These are phyloP conservation scores for Lepraria neglecta DNA, from an alignment of 495 filamentous ascomycete species.

Conservation along the genomic window DNA sequence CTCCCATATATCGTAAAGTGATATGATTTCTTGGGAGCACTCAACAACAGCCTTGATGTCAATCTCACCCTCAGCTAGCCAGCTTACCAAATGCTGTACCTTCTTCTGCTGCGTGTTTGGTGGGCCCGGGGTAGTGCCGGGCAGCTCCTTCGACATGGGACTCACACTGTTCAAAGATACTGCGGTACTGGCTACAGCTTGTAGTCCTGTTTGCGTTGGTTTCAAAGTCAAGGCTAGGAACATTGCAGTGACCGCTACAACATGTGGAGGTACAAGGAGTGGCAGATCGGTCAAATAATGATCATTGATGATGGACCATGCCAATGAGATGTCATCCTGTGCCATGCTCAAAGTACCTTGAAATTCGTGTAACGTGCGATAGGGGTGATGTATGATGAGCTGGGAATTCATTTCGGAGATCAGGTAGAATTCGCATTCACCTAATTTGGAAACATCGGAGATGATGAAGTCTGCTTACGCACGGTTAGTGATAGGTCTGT, in stretches of 20 bases:
- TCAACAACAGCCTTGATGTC: constrained; percentile 91
- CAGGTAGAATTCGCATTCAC: constrained; percentile 93
- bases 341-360: constrained; percentile 58
- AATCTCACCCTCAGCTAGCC: constrained; percentile 87
- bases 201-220: constrained; percentile 44
- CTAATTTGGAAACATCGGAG: constrained; percentile 77
- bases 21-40: constrained; percentile 90
- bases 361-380: constrained; percentile 74
- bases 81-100: constrained; percentile 69
- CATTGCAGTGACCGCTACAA: constrained; percentile 85
- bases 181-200: constrained; percentile 33
- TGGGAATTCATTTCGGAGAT: constrained; percentile 94
- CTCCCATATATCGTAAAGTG: constrained; percentile 89
- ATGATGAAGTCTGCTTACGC: constrained; percentile 61
- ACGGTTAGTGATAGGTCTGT: constrained; percentile 11
- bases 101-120: constrained; percentile 43
- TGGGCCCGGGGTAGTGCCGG: constrained; percentile 12
- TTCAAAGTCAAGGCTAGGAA: constrained; percentile 76
- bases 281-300: constrained; percentile 93
- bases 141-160: constrained; percentile 25
- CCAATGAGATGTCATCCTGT: constrained; percentile 69
- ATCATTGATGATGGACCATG: constrained; percentile 90
- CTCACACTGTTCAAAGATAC: constrained; percentile 35
- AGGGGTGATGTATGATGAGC: constrained; percentile 95
- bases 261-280: constrained; percentile 78